phyloP scores from a whole-genome alignment of 495 filamentous ascomycete species.

The Xylaria scruposa region DNA sequence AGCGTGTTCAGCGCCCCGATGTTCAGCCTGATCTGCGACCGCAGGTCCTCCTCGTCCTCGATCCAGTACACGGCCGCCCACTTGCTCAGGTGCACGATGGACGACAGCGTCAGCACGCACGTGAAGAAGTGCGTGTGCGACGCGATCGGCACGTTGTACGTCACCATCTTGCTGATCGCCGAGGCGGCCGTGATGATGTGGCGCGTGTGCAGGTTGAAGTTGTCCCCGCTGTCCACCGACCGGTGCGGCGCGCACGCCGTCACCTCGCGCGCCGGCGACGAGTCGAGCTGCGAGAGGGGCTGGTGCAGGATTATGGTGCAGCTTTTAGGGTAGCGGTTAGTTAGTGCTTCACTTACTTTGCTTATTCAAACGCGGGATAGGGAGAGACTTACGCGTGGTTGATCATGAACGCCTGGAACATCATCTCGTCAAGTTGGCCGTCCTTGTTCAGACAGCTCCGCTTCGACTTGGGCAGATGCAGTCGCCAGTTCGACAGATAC shows the following conservation, averaged over 20 bases:
- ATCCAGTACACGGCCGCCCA: slow-evolving; percentile 64
- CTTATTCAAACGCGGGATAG: background rate
- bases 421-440: slow-evolving; percentile 81
- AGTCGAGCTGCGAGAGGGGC: slow-evolving; percentile 67
- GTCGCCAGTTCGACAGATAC: slow-evolving; percentile 79
- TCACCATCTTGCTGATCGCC: slow-evolving; percentile 77
- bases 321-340: slow-evolving; percentile 25
- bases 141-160: slow-evolving; percentile 72
- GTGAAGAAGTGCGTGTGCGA: slow-evolving; percentile 90
- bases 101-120: slow-evolving; percentile 76
- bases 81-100: slow-evolving; percentile 66
- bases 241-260: slow-evolving; percentile 64
- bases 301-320: slow-evolving; percentile 75
- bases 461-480: slow-evolving; percentile 81
- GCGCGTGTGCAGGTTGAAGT: slow-evolving; percentile 73
- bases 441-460: slow-evolving; percentile 70
- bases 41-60: slow-evolving; percentile 72
- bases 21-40: slow-evolving; percentile 79
- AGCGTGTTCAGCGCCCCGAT: slow-evolving; percentile 82
- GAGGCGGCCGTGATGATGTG: slow-evolving; percentile 81
- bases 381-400: slow-evolving; percentile 62
- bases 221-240: slow-evolving; percentile 60
- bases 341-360: slow-evolving; percentile 3
- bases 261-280: slow-evolving; percentile 59
- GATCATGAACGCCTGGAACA: slow-evolving; percentile 91